These are phyloP conservation scores for Aspergillus latus DNA, from an alignment of 2,329 filamentous ascomycete genomes.

Conservation along the genomic window DNA sequence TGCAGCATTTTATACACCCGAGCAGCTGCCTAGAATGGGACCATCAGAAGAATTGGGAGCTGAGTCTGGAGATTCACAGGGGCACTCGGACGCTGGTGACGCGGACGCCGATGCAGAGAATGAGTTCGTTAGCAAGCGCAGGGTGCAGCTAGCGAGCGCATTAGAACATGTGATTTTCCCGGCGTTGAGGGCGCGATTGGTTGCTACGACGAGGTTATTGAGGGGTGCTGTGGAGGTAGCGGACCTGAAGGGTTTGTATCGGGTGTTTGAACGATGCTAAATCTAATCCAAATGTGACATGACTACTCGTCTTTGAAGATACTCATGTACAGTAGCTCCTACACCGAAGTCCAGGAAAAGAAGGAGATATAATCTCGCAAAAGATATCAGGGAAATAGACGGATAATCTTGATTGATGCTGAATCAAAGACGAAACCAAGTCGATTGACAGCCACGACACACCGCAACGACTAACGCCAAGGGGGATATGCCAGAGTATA, in stretches of 20 bases:
- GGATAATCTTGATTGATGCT: background rate
- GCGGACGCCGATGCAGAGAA: constrained; percentile 42
- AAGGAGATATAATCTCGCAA: background rate
- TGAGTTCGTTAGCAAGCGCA: constrained; percentile 50
- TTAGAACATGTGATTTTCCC: constrained; percentile 89
- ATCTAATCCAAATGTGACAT: background rate
- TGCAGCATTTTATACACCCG: constrained; percentile 86
- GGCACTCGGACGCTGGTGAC: background rate
- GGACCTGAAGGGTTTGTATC: constrained; percentile 86
- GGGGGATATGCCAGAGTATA: constrained; percentile 6
- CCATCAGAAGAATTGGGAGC: background rate
- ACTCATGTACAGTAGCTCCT: background rate
- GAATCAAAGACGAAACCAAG: background rate
- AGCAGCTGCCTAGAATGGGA: constrained; percentile 64
- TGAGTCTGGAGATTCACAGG: background rate
- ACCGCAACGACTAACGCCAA: constrained; percentile 5
- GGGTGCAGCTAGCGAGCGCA: constrained; percentile 68
- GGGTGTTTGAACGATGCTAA: constrained; percentile 92
- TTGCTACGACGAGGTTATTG: constrained; percentile 77
- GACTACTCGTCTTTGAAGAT: too few relatives aligned
- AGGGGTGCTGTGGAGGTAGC: constrained; percentile 81
- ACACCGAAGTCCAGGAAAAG: background rate
- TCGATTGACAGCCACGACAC: background rate
- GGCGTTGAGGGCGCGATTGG: constrained; percentile 75
- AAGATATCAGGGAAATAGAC: background rate